Evolutionary conservation across 805 yeast species (phyloP).

Genomic region (Candida peoriensis): DNA sequence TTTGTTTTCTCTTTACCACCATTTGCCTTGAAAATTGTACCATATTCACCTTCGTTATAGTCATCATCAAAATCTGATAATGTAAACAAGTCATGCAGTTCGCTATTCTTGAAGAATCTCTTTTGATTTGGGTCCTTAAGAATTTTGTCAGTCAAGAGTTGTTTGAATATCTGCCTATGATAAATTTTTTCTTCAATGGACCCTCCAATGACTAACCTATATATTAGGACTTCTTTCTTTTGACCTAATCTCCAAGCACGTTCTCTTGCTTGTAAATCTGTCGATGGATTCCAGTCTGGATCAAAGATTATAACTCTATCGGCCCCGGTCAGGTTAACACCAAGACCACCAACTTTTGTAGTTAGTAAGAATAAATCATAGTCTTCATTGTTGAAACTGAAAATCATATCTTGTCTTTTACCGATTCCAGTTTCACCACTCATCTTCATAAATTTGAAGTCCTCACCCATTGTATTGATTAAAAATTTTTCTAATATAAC

Average conservation of each 20-base stretch:
- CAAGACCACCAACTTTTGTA: constrained; percentile 94
- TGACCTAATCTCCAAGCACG: constrained; percentile 98
- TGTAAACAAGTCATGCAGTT: constrained; percentile 82
- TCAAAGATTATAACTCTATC: constrained; percentile 90
- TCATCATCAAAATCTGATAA: constrained; percentile 65
- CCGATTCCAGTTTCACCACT: constrained; percentile 89
- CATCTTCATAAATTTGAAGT: constrained; percentile 69
- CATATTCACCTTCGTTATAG: constrained; percentile 43
- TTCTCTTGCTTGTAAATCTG: constrained; percentile 95
- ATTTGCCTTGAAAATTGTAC: constrained; percentile 49
- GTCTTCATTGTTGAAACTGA: constrained; percentile 63
- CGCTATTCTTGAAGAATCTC: constrained; percentile 88
- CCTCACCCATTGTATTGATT: constrained; percentile 28
- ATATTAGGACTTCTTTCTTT: constrained; percentile 84
- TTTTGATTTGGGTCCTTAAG: constrained; percentile 93
- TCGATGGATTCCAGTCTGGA: constrained; percentile 99
- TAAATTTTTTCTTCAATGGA: constrained; percentile 95
- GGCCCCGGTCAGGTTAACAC: constrained; percentile 92
- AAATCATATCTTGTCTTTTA: constrained; percentile 74
- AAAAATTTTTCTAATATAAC: constrained; percentile 76
- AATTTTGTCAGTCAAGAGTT: constrained; percentile 87
- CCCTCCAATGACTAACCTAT: constrained; percentile 89
- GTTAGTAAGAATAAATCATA: constrained; percentile 73
- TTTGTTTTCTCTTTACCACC: constrained; percentile 23
- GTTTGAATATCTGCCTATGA: constrained; percentile 95